Conservation (phyloP, 2,329 filamentous ascomycete species). For the Penicillium glabrum region DNA sequence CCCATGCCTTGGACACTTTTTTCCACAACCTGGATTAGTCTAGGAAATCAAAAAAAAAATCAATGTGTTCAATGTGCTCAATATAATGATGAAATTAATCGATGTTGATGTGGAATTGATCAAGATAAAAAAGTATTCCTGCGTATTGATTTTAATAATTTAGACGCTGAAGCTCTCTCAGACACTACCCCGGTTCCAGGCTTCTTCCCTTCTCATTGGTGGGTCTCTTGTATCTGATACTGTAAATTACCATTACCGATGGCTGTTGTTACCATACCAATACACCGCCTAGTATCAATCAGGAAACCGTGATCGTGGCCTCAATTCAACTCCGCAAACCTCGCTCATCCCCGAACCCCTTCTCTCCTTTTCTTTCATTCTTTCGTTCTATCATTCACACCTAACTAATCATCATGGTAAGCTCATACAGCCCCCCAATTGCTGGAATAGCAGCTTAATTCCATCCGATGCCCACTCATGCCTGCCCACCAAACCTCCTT, state of each 20-base stretch:
- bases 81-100: neutral
- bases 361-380: constrained; percentile 11
- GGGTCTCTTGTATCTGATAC: constrained; percentile 11
- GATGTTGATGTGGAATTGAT: neutral
- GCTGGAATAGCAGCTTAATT: neutral
- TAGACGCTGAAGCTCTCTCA: neutral
- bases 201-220: constrained; percentile 7
- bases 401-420: constrained; percentile 23
- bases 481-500: constrained; percentile 3
- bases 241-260: neutral
- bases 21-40: constrained; percentile 11
- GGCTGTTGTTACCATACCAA: constrained; percentile 3
- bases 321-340: constrained; percentile 28
- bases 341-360: constrained; percentile 14
- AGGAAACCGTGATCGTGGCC: constrained; percentile 30
- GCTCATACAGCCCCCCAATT: constrained; percentile 1
- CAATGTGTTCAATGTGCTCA: neutral
- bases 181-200: too few relatives aligned
- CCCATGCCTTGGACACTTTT: constrained; percentile 11
- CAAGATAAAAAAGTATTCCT: neutral
- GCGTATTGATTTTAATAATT: neutral
- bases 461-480: neutral
- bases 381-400: constrained; percentile 9
- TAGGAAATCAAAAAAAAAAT: constrained; percentile 9
- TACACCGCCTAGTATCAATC: constrained; percentile 19